Evolutionary conservation across 345 rosid genomes (phyloP).

Genomic region (Syzygium grande): DNA sequence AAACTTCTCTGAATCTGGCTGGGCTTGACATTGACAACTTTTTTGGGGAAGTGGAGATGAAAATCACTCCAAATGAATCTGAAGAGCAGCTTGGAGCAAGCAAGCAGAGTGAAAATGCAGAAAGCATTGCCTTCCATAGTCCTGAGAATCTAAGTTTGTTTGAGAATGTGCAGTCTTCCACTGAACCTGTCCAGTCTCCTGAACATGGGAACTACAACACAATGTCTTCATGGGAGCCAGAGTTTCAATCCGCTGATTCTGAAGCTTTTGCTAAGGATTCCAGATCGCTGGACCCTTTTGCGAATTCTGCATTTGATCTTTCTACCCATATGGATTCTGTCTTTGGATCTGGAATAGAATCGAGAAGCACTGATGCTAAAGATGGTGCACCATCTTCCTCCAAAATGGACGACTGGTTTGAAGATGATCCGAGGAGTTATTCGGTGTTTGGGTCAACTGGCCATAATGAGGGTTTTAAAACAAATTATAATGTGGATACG

Average conservation of each 20-base stretch:
- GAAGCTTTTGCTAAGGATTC: not conserved
- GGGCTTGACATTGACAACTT: slow-evolving; percentile 45
- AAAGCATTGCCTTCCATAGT: slow-evolving; percentile 20
- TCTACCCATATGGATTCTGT: slow-evolving; percentile 8
- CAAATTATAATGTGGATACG: slow-evolving; percentile 8
- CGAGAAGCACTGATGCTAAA: not conserved
- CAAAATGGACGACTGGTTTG: slow-evolving; percentile 4
- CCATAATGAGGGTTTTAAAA: slow-evolving; percentile 12
- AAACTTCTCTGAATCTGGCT: slow-evolving; percentile 26
- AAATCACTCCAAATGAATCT: slow-evolving; percentile 4
- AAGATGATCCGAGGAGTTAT: slow-evolving; percentile 1
- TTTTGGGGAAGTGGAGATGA: slow-evolving; percentile 28
- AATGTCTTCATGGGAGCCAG: slow-evolving; percentile 5
- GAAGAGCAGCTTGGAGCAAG: slow-evolving; percentile 12
- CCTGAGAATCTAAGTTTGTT: slow-evolving; percentile 19
- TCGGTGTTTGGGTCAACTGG: slow-evolving; percentile 2
- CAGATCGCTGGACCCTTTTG: slow-evolving; percentile 1
- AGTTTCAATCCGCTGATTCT: slow-evolving; percentile 8
- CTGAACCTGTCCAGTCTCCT: slow-evolving; percentile 7
- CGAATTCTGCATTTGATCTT: not conserved
- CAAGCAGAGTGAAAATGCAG: slow-evolving; percentile 13
- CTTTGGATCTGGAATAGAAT: slow-evolving; percentile 8
- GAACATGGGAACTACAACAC: slow-evolving; percentile 2
- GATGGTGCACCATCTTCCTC: slow-evolving; percentile 1
- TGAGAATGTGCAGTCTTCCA: slow-evolving; percentile 33